Percentiles rank a stretch among this genome's conserved stretches.
These are phyloP conservation scores for Backusella tuberculispora DNA, from an alignment of 192 early-diverging fungal genomes.

Conservation along the genomic window DNA sequence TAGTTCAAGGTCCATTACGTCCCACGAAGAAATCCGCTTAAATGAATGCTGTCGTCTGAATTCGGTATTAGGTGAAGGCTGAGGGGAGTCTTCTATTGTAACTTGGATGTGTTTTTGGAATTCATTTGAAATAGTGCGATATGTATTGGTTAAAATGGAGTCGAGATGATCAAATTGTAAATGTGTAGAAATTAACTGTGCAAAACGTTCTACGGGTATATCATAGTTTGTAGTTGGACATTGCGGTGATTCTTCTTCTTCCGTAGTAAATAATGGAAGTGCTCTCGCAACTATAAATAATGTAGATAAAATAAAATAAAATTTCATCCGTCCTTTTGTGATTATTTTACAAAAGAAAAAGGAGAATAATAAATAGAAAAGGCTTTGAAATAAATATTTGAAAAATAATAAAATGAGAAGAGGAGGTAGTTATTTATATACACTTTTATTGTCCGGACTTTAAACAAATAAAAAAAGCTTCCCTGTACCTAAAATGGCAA, in stretches of 20 bases:
- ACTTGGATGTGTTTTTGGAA: conserved; percentile 32
- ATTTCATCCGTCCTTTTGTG: conserved; percentile 15
- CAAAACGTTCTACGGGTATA: conserved; percentile 43
- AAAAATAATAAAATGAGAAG: conserved; percentile 6
- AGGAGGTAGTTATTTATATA: not conserved
- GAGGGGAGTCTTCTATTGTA: not conserved
- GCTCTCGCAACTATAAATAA: conserved; percentile 2
- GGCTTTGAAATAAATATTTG: conserved; percentile 3
- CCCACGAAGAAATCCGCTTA: conserved; percentile 1
- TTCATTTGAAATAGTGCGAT: conserved; percentile 25
- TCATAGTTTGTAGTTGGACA: conserved; percentile 94
- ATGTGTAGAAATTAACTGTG: conserved; percentile 32
- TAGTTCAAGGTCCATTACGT: conserved; percentile 27
- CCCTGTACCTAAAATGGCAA: not conserved
- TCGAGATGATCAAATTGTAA: conserved; percentile 40
- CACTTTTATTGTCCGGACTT: not conserved
- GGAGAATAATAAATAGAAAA: conserved; percentile 15
- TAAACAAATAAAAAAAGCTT: conserved; percentile 7
- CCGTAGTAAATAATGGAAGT: not conserved
- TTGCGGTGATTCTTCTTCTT: conserved; percentile 59
- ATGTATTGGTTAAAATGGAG: conserved; percentile 8
- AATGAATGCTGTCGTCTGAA: conserved; percentile 5
- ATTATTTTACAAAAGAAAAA: conserved; percentile 2
- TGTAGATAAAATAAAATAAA: conserved; percentile 2
- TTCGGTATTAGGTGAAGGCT: not conserved